Percentiles rank a stretch among this genome's conserved stretches.
Conservation (phyloP, 495 filamentous ascomycete species). For the Letharia columbiana region DNA sequence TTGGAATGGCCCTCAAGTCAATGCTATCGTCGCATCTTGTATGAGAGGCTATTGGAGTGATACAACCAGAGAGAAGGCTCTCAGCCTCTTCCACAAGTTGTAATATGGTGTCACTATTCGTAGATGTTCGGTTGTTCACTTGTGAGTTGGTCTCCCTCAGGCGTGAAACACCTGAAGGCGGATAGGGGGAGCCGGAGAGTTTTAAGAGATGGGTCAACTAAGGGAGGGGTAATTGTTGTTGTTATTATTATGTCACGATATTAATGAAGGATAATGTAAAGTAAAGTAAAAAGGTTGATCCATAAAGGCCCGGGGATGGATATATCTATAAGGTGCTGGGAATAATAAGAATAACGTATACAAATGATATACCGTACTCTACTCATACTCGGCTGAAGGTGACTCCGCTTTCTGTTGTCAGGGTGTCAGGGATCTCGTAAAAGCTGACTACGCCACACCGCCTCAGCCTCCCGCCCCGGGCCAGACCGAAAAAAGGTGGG, state of each 20-base stretch:
- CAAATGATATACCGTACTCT: neutral
- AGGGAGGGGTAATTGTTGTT: neutral
- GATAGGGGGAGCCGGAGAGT: neutral
- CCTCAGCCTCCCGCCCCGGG: neutral
- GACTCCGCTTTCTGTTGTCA: neutral
- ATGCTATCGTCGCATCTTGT: slow-evolving; percentile 11
- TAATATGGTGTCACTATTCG: neutral
- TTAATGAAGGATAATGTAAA: no score
- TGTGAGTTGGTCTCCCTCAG: neutral
- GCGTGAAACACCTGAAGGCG: neutral
- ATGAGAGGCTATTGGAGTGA: neutral
- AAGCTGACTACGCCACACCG: slow-evolving; percentile 1
- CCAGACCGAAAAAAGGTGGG: neutral
- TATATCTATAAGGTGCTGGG: neutral
- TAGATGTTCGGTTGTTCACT: neutral
- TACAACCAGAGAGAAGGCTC: neutral
- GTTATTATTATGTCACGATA: neutral
- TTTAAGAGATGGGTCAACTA: neutral
- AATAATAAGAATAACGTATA: neutral
- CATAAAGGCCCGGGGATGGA: neutral
- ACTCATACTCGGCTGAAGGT: neutral
- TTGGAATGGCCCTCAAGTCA: neutral
- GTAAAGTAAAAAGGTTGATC: neutral
- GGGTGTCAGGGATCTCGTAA: no score
- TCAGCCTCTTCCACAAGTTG: neutral